Base-by-base conservation (phyloP, 192 early-diverging fungal genomes). In the Obelidium mucronatum region DNA sequence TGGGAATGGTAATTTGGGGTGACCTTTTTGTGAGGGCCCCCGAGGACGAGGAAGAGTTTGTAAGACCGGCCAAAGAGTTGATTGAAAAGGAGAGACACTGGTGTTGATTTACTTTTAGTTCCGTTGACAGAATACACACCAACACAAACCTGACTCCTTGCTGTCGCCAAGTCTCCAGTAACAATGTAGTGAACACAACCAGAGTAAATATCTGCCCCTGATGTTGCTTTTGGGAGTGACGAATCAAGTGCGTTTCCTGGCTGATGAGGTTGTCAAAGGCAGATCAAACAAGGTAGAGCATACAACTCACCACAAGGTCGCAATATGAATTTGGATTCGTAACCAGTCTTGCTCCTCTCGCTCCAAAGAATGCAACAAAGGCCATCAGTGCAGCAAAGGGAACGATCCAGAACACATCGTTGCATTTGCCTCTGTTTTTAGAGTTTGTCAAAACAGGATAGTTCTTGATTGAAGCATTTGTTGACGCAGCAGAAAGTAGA, bases 101-200 rank as follows among this genome's bases (percentile, higher is more conserved):
- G n/a, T n/a, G n/a, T n/a, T n/a, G n/a, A n/a, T n/a, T n/a, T n/a
- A n/a, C n/a, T n/a, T n/a, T n/a, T n/a, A n/a, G n/a, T n/a, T n/a
- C n/a, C n/a, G n/a, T n/a, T n/a, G n/a, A n/a, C n/a, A n/a, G n/a
- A n/a, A n/a, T n/a, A n/a, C n/a, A n/a, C n/a, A n/a, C n/a, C n/a
- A n/a, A n/a, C n/a, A n/a, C n/a, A n/a, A n/a, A n/a, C n/a, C n/a
- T n/a, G n/a, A n/a, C 71, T 61, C n/a, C 73, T 59, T 6, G 73
- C 73, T 5, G 22, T 31, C 63, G 58, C 2, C 1, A 75, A 61
- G 30, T 66, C 48, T 11, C 42, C 42, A 1, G 48, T 33, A 35
- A 75, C 61, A 34, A 75, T 51, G 26, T 31, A 51, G 36, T 75
- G 73, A 33, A 75, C 66, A 44, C 73, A 75, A 1, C 51, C 24